Conservation (phyloP, 805 yeast genomes). For the Candida cerambycidarum region DNA sequence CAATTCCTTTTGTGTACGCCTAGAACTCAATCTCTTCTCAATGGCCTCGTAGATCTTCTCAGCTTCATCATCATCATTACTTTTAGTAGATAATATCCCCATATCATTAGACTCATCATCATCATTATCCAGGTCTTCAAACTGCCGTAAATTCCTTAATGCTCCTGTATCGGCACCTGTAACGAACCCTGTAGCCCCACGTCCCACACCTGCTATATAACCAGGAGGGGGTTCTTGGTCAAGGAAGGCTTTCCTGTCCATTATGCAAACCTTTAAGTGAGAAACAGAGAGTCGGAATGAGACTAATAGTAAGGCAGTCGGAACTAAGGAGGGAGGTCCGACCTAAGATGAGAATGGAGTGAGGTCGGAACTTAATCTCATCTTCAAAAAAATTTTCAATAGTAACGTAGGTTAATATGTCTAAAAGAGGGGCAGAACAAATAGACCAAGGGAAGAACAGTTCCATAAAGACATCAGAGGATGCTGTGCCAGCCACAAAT, state of each 20-base stretch:
- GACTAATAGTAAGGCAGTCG: too few species aligned
- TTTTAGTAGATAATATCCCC: constrained; percentile 26
- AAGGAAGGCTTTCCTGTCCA: constrained; percentile 64
- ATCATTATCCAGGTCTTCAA: constrained; percentile 22
- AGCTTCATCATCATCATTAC: constrained; percentile 74
- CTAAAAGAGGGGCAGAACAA: constrained; percentile 52
- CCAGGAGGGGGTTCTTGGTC: constrained; percentile 88
- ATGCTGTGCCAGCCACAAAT: constrained; percentile 40
- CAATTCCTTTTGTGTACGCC: constrained; percentile 17
- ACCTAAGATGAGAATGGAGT: too few species aligned
- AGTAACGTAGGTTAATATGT: constrained; percentile 21
- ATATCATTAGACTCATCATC: constrained; percentile 26
- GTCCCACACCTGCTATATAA: constrained; percentile 87
- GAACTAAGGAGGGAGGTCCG: too few species aligned
- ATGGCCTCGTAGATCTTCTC: constrained; percentile 64
- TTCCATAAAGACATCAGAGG: constrained; percentile 35
- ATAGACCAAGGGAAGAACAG: constrained; percentile 17
- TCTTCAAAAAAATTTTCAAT: constrained; percentile 18
- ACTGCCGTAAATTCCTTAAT: constrained; percentile 19
- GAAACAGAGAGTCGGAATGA: not conserved
- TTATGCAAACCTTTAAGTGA: not conserved
- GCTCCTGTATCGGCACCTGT: constrained; percentile 74
- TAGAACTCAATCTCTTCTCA: constrained; percentile 52
- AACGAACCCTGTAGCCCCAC: constrained; percentile 94
- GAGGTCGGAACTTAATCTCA: not conserved